Conservation (phyloP, 202 grass and related monocot genomes). For the Schoenoplectus tabernaemontani region DNA sequence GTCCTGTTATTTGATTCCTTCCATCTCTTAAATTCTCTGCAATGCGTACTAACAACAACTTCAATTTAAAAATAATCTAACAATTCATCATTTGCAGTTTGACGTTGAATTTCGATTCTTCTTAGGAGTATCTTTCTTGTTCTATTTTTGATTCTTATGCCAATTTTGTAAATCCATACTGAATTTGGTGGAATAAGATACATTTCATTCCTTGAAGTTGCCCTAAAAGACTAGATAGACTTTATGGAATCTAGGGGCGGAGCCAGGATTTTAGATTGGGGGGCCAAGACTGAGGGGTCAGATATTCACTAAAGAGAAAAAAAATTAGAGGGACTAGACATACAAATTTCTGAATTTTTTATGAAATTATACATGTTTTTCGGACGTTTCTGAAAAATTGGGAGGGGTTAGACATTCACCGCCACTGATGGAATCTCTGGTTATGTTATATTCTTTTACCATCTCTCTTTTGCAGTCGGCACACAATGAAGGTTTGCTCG, state of each 20-base stretch:
- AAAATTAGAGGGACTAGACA: too few relatives aligned
- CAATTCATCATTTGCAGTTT: background rate
- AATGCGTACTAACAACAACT: background rate
- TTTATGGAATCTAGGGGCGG: too few relatives aligned
- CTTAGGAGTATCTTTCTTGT: background rate
- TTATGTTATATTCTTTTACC: background rate
- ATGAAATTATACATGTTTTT: too few relatives aligned
- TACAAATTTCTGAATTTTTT: too few relatives aligned
- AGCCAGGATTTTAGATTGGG: too few relatives aligned
- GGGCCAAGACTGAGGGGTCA: too few relatives aligned
- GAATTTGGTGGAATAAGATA: background rate
- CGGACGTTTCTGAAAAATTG: too few relatives aligned
- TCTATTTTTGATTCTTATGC: too few relatives aligned
- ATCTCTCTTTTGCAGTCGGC: background rate
- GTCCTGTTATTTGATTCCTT: background rate
- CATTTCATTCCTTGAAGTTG: background rate
- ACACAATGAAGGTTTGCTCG: too few relatives aligned
- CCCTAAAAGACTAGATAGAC: background rate
- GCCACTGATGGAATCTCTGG: background rate
- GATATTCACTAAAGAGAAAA: too few relatives aligned
- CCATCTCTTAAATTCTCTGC: background rate
- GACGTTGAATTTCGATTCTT: background rate
- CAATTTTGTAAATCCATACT: background rate
- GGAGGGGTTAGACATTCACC: too few relatives aligned
- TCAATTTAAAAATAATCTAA: background rate